Conservation (phyloP, 1,284 basidiomycete genomes). For the Ustilago bromivora region DNA sequence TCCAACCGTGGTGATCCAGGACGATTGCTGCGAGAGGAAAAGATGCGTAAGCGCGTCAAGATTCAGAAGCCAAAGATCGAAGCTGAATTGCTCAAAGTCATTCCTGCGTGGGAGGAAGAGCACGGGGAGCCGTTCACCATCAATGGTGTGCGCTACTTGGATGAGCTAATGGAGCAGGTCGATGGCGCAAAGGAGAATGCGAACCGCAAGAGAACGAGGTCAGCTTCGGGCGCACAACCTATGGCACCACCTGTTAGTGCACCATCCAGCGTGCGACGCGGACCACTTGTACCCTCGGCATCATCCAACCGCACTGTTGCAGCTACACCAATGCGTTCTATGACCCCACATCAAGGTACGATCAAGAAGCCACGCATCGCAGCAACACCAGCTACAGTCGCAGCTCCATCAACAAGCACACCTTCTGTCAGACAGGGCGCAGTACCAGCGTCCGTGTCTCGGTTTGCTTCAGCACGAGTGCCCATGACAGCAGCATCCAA, state of each 20-base stretch:
- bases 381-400: constrained; percentile 32
- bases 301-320: constrained; percentile 31
- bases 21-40: constrained; percentile 86
- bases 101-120: constrained; percentile 89
- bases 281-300: constrained; percentile 31
- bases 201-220: constrained; percentile 37
- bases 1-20: constrained; percentile 75
- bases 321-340: constrained; percentile 41
- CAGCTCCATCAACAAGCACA: constrained; percentile 22
- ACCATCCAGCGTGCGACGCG: constrained; percentile 33
- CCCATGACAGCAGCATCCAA: constrained; percentile 37
- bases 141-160: constrained; percentile 84
- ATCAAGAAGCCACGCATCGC: constrained; percentile 44
- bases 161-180: constrained; percentile 74
- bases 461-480: constrained; percentile 33
- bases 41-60: constrained; percentile 94
- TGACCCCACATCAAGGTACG: constrained; percentile 35
- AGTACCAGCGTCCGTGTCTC: constrained; percentile 24
- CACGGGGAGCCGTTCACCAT: constrained; percentile 83
- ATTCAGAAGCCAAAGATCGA: constrained; percentile 93
- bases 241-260: constrained; percentile 31
- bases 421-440: constrained; percentile 23
- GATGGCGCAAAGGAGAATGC: constrained; percentile 58
- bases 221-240: constrained; percentile 26
- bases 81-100: constrained; percentile 81